Evolutionary conservation across 345 rosid species (phyloP).

Genomic region (Lumnitzera racemosa): DNA sequence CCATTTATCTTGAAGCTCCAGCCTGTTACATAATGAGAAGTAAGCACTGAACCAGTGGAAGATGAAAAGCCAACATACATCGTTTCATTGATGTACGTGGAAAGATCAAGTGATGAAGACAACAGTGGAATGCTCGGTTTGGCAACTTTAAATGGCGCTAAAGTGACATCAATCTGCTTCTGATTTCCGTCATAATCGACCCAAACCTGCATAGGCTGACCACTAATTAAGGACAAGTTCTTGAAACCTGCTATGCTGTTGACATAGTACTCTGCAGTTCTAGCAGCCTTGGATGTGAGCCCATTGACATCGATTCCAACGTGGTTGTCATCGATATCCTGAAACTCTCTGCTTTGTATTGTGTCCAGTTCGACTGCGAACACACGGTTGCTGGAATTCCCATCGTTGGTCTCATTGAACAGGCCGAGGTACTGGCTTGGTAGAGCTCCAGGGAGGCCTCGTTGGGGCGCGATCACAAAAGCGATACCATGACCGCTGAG

Average conservation of each 20-base stretch:
- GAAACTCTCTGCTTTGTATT: conserved; percentile 17
- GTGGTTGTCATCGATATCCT: conserved; percentile 37
- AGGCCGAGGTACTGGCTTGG: conserved; percentile 37
- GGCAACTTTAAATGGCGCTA: conserved; percentile 26
- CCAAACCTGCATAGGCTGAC: conserved; percentile 40
- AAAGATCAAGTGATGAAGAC: conserved; percentile 31
- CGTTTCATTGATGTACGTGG: conserved; percentile 12
- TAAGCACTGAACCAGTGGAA: conserved; percentile 35
- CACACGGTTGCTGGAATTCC: conserved; percentile 33
- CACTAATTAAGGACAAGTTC: conserved; percentile 16
- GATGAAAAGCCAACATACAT: conserved; percentile 80
- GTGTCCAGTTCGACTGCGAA: conserved; percentile 55
- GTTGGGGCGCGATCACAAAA: conserved; percentile 45
- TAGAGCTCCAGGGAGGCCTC: conserved; percentile 24
- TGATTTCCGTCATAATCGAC: conserved; percentile 32
- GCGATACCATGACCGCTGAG: conserved; percentile 46
- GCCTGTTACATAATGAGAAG: conserved; percentile 37
- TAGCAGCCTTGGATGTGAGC: conserved; percentile 18
- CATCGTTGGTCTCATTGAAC: conserved; percentile 28
- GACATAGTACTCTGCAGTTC: conserved; percentile 22
- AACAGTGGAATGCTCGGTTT: conserved; percentile 44
- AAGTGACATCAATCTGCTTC: conserved; percentile 32
- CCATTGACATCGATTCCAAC: conserved; percentile 50
- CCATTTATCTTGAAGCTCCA: conserved; percentile 61
- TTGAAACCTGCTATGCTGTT: background rate